Conservation (phyloP, 805 yeast genomes). For the Cyberlindnera mycetangii region DNA sequence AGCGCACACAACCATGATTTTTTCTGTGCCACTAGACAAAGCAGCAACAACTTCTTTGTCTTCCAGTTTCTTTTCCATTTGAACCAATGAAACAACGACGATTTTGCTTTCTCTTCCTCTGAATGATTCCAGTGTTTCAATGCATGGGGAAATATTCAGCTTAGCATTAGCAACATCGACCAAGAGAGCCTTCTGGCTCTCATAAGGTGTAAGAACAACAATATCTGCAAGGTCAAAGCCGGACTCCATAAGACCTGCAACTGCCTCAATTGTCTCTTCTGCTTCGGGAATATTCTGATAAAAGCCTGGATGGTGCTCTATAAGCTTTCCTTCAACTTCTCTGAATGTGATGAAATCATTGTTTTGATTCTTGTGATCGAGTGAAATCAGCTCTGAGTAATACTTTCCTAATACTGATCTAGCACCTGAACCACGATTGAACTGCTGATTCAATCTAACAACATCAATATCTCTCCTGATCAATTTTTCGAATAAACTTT, state of each 20-base stretch:
- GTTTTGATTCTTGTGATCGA: not conserved
- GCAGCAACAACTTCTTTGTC: not conserved
- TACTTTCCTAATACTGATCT: not conserved
- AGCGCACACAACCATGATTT: conserved; percentile 4
- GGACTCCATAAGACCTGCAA: conserved; percentile 40
- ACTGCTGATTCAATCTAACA: not conserved
- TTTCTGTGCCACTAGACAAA: not conserved
- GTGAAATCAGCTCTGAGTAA: not conserved
- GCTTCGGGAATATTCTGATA: conserved; percentile 45
- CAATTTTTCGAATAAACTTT: conserved; percentile 29
- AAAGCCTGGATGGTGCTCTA: conserved; percentile 25
- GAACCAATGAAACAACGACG: conserved; percentile 9
- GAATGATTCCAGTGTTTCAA: conserved; percentile 7
- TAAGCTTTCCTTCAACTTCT: conserved; percentile 33
- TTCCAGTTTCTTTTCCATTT: not conserved
- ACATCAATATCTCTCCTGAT: conserved; percentile 19
- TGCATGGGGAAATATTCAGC: not conserved
- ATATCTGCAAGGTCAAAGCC: conserved; percentile 36
- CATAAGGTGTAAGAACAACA: conserved; percentile 39
- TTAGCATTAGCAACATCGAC: conserved; percentile 36
- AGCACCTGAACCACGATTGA: not conserved
- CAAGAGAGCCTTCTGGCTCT: conserved; percentile 40
- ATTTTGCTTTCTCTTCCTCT: conserved; percentile 6
- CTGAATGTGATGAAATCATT: conserved; percentile 29
- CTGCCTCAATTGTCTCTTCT: conserved; percentile 42